Evolutionary conservation across 2,329 filamentous ascomycete genomes (phyloP), one percentile per base, ranked within the genome.

Genomic region (Sporothrix sp.): DNA sequence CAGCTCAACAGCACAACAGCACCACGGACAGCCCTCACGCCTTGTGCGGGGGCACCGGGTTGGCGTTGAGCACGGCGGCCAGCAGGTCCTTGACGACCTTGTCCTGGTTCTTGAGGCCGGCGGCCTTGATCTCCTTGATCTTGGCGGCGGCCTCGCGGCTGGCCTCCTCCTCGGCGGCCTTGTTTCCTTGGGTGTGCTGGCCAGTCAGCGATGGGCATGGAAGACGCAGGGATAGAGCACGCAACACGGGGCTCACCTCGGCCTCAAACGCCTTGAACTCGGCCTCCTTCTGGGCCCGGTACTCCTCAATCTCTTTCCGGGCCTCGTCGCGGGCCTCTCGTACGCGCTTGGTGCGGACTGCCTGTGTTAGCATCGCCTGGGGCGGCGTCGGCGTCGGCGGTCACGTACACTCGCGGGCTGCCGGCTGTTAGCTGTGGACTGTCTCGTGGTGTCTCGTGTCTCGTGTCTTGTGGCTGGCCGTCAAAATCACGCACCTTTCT

Each of bases 271-370:
- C 84, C 76, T 93, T 91, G 74, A 89, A 97, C 69, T 97, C 91
- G 32, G 86, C 79, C 64, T 98, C 93, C 74, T 96, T 98, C 61
- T 84, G 72, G 63, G 83, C 79, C 66, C 83, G 82, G 75, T 98
- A 97, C 51, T 88, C 85, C 59, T 95, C 87, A 63, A 98, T 95
- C 69, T 98, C 91, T 72, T 95, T 95, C 73, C 96, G 94, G 56
- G 93, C 93, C 71, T 98, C 93, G 65, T 87, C 82, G 65, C 91
- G 87, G 57, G 93, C 93, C 73, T 97, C 93, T 72, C 88, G 95
- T 71, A 98, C 88, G 66, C 89, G 84, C 77, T 96, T 96, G 56
- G 93, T 96, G 65, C 93, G 89, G 78, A 89, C 85, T 28, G 25
- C 5, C 10, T 28, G 25, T 5, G 25, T 28, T 28, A n/a, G n/a